Evolutionary conservation across 768 basidiomycete species (phyloP).

Genomic region (Boletus sensibilis): DNA sequence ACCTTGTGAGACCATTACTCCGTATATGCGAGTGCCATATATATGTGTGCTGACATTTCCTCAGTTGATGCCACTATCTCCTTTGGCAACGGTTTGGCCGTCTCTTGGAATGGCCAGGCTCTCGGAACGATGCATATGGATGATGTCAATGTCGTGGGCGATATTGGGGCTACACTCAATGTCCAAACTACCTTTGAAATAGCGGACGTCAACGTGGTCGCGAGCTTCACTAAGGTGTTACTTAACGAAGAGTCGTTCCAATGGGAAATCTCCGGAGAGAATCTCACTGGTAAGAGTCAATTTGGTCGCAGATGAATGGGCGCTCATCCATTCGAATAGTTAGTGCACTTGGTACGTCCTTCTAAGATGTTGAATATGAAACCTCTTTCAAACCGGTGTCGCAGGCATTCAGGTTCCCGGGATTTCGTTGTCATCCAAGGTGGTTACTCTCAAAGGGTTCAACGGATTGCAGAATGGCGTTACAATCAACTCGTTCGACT

Average conservation of each 20-base stretch:
- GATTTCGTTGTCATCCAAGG: conserved; percentile 54
- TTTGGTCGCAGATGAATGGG: neutral
- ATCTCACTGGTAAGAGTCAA: conserved; percentile 50
- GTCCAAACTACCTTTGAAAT: conserved; percentile 56
- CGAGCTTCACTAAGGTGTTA: conserved; percentile 64
- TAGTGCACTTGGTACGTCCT: conserved; percentile 50
- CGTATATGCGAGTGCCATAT: neutral
- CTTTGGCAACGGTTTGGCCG: conserved; percentile 59
- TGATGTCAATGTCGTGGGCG: conserved; percentile 56
- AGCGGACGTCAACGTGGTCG: conserved; percentile 52
- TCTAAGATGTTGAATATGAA: neutral
- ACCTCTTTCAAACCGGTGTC: neutral
- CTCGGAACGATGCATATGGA: conserved; percentile 62
- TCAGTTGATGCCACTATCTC: conserved; percentile 65
- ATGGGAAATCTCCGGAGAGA: conserved; percentile 66
- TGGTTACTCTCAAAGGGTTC: conserved; percentile 66
- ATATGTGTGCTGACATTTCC: conserved; percentile 5
- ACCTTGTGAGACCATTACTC: conserved; percentile 51
- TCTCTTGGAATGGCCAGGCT: conserved; percentile 56
- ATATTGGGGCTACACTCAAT: conserved; percentile 61
- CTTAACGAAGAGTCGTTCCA: conserved; percentile 65
- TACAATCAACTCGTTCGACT: conserved; percentile 62
- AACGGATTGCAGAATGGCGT: conserved; percentile 66
- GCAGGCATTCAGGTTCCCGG: conserved; percentile 58
- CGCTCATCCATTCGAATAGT: conserved; percentile 39